Conservation (phyloP, 2,329 filamentous ascomycete genomes). For the Geosmithia putterillii region DNA sequence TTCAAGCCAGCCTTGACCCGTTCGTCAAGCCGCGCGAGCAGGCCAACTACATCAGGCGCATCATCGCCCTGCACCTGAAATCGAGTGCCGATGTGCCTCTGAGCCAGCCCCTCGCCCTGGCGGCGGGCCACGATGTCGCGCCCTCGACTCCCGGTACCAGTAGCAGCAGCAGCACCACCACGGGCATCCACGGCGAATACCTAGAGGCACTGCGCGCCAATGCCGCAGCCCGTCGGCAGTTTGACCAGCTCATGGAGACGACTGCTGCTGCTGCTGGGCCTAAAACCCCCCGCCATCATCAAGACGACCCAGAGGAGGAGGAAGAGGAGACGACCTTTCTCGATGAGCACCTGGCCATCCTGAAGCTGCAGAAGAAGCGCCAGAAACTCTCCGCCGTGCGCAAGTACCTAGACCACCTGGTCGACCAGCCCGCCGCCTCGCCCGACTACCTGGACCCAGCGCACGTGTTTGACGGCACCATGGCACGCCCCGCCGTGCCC, state of each 20-base stretch:
- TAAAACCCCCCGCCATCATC: background rate
- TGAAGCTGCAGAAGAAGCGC: constrained; percentile 39
- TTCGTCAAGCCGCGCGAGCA: constrained; percentile 47
- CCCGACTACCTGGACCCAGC: constrained; percentile 36
- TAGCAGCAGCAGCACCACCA: no score
- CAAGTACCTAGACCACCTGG: constrained; percentile 35
- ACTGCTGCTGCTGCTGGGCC: background rate
- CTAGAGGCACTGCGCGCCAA: constrained; percentile 1
- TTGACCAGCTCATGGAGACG: constrained; percentile 22
- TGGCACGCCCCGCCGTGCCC: constrained; percentile 36
- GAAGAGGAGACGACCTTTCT: constrained; percentile 13
- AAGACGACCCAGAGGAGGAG: background rate
- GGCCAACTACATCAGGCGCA: constrained; percentile 39
- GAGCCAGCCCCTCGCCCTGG: constrained; percentile 34
- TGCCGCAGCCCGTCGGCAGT: constrained; percentile 34
- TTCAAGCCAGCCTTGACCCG: constrained; percentile 33
- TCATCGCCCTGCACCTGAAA: constrained; percentile 41
- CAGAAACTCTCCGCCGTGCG: constrained; percentile 37
- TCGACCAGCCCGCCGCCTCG: constrained; percentile 37
- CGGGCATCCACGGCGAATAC: constrained; percentile 40
- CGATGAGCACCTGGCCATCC: constrained; percentile 36
- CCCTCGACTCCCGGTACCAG: constrained; percentile 22
- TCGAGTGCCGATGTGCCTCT: constrained; percentile 30
- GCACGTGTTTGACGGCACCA: constrained; percentile 30
- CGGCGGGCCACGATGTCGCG: constrained; percentile 21